Percentiles rank a stretch among this genome's conserved stretches.
These are phyloP conservation scores for Ophiostoma perfectum DNA, from an alignment of 2,329 filamentous ascomycete genomes.

Conservation along the genomic window DNA sequence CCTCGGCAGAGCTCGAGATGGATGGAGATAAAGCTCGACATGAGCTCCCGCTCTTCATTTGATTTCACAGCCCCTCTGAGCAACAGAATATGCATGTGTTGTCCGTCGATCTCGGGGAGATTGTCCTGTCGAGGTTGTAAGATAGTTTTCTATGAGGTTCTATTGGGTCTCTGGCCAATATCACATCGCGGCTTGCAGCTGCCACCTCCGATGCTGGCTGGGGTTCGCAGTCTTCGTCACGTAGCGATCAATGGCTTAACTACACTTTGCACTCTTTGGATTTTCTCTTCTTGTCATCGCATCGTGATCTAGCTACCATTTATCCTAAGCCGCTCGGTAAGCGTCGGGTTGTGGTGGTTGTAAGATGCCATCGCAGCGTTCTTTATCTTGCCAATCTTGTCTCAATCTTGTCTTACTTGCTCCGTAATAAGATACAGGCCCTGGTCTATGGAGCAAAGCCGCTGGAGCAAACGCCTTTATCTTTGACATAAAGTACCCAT, in stretches of 20 bases:
- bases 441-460: background rate
- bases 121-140: too few species aligned
- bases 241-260: background rate
- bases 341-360: background rate
- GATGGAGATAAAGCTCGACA: background rate
- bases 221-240: too few species aligned
- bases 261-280: background rate
- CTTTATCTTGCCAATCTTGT: background rate
- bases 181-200: too few species aligned
- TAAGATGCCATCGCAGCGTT: background rate
- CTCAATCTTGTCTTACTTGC: conserved; percentile 2
- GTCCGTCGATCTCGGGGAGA: background rate
- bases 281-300: background rate
- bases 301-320: background rate
- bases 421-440: conserved; percentile 2
- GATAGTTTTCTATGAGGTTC: too few species aligned
- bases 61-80: background rate
- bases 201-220: too few species aligned
- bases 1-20: background rate
- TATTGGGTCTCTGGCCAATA: too few species aligned
- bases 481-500: too few species aligned
- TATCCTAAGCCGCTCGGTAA: conserved; percentile 4
- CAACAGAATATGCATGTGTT: conserved; percentile 5
- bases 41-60: conserved; percentile 1
- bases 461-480: background rate